Evolutionary conservation across 352 stramenopile species (phyloP).

Genomic region (Phytophthora foliorum): DNA sequence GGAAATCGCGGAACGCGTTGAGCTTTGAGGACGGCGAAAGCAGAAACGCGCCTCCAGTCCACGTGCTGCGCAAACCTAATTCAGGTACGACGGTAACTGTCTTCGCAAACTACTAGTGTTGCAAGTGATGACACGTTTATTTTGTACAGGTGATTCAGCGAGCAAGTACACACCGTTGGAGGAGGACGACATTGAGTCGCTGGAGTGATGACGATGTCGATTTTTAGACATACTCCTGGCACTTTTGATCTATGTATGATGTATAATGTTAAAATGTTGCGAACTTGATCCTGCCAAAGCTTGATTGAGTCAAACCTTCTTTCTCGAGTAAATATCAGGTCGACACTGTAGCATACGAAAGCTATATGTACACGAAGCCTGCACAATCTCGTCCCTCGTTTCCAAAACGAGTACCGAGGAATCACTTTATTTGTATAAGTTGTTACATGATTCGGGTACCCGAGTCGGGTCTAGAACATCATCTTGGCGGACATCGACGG

Average conservation of each 20-base stretch:
- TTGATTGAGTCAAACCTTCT: too few species aligned
- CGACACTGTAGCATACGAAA: too few species aligned
- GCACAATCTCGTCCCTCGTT: too few species aligned
- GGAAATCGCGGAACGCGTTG: conserved; percentile 2
- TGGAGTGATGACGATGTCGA: conserved; percentile 14
- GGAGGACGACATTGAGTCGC: conserved; percentile 24
- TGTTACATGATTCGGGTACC: too few species aligned
- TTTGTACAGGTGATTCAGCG: conserved; percentile 6
- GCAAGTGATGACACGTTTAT: neutral
- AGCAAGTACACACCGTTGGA: conserved; percentile 16
- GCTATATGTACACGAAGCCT: too few species aligned
- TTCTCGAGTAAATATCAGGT: too few species aligned
- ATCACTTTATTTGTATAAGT: too few species aligned
- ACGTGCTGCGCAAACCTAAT: conserved; percentile 27
- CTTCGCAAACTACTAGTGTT: neutral
- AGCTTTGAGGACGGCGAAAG: conserved; percentile 5
- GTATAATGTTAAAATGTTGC: too few species aligned
- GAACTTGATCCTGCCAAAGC: too few species aligned
- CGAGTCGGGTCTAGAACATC: too few species aligned
- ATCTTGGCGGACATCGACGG: too few species aligned
- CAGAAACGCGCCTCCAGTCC: conserved; percentile 19
- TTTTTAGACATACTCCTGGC: neutral
- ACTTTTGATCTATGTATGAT: neutral
- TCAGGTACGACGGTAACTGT: conserved; percentile 12
- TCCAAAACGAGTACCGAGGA: too few species aligned